phyloP scores from a whole-genome alignment of 768 basidiomycete genomes.

The Ramaria rubella region DNA sequence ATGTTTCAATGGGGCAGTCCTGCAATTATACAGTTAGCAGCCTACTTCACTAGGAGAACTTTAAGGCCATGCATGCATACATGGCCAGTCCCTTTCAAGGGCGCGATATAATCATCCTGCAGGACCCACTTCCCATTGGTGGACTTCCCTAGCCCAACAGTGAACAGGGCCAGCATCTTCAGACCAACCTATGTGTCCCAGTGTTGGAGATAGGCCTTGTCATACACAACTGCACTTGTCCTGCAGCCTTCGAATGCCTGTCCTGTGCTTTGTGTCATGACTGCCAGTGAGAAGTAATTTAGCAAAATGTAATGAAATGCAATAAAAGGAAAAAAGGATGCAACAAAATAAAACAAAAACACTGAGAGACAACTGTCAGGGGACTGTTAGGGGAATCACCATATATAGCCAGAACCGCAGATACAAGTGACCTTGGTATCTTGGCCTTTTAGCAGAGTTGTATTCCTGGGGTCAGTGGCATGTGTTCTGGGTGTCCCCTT shows the following conservation, averaged over 20 bases:
- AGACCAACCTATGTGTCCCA: slow-evolving; percentile 73
- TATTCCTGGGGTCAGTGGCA: no score
- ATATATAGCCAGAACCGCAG: no score
- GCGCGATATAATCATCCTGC: slow-evolving; percentile 46
- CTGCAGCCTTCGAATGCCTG: slow-evolving; percentile 66
- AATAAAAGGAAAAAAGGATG: no score
- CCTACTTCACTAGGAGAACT: slow-evolving; percentile 7
- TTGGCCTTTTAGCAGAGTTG: no score
- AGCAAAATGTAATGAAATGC: no score
- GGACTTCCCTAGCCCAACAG: slow-evolving; percentile 47
- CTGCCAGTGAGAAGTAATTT: no score
- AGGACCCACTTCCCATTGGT: slow-evolving; percentile 48
- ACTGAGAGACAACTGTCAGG: slow-evolving; percentile 23
- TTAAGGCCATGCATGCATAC: slow-evolving; percentile 48
- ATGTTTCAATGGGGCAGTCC: slow-evolving; percentile 76
- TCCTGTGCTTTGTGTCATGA: slow-evolving; percentile 63
- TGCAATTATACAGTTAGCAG: slow-evolving; percentile 21
- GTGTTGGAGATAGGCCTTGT: slow-evolving; percentile 61
- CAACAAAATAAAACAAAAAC: slow-evolving; percentile 20
- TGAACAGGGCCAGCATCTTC: slow-evolving; percentile 68
- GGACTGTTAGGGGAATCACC: no score
- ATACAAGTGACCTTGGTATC: no score
- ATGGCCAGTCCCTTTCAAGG: slow-evolving; percentile 61
- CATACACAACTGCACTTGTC: slow-evolving; percentile 65
- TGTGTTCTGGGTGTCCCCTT: no score